A percentile compares a stretch with the other conserved stretches of the same genome.
These are phyloP conservation scores for Leishmania martiniquensis DNA, from an alignment of 208 protist species.

Conservation along the genomic window DNA sequence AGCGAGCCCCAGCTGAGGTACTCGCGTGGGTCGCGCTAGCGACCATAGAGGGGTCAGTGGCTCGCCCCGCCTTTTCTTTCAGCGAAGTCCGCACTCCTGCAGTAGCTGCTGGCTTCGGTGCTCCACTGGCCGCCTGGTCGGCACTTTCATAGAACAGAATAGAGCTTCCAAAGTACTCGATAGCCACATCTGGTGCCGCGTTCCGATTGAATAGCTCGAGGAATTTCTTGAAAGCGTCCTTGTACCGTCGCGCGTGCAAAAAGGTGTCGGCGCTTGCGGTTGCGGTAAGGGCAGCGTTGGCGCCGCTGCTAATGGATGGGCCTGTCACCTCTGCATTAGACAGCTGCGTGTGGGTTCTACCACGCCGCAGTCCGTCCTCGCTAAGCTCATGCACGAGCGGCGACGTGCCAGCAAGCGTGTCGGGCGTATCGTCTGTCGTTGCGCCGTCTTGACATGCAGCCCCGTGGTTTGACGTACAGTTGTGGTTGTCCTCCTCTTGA, in stretches of 20 bases:
- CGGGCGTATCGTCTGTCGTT: not conserved
- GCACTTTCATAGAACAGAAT: conserved; percentile 23
- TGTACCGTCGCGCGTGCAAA: conserved; percentile 60
- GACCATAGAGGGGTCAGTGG: not conserved
- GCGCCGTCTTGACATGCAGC: not conserved
- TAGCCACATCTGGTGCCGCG: conserved; percentile 44
- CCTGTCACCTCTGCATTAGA: not conserved
- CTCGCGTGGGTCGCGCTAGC: not conserved
- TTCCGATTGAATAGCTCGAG: conserved; percentile 72
- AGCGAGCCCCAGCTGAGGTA: not conserved
- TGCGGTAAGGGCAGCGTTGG: not conserved
- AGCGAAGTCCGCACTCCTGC: not conserved
- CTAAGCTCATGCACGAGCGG: not conserved
- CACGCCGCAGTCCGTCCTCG: conserved; percentile 9
- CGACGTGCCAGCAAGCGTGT: not conserved
- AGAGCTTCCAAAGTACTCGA: conserved; percentile 61
- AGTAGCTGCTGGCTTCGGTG: conserved; percentile 2
- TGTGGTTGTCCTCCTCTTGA: conserved; percentile 17
- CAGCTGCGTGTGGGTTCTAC: not conserved
- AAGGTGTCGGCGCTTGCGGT: conserved; percentile 39
- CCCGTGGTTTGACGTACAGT: not conserved
- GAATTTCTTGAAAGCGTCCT: conserved; percentile 76
- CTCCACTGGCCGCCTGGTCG: not conserved
- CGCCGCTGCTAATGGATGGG: not conserved
- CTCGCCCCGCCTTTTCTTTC: not conserved